Evolutionary conservation across 2,329 filamentous ascomycete species (phyloP).

Genomic region (Colletotrichum karsti): DNA sequence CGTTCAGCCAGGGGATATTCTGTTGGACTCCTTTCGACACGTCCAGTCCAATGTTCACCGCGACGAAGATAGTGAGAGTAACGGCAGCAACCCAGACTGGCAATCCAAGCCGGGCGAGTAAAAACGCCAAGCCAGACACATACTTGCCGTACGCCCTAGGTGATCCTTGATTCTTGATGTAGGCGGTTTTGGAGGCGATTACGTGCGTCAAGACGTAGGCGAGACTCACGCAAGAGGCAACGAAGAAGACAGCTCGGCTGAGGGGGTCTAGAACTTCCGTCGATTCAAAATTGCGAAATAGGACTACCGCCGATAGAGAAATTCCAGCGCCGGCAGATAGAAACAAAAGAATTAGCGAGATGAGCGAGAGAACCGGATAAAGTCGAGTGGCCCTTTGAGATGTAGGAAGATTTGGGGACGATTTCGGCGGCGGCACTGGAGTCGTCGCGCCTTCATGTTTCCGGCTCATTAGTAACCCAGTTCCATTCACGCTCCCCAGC

Average conservation of each 20-base stretch:
- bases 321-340: constrained; percentile 13
- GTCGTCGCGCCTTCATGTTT: constrained; percentile 21
- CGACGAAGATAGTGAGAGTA: constrained; percentile 20
- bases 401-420: not conserved
- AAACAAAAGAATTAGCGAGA: constrained; percentile 4
- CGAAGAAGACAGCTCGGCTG: constrained; percentile 22
- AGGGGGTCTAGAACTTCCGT: constrained; percentile 16
- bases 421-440: constrained; percentile 13
- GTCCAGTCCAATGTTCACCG: constrained; percentile 18
- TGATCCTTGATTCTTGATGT: not conserved
- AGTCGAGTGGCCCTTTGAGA: constrained; percentile 1
- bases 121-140: constrained; percentile 7
- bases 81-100: constrained; percentile 18
- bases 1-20: constrained; percentile 18
- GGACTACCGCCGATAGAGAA: constrained; percentile 5
- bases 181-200: not conserved
- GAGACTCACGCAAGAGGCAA: constrained; percentile 19
- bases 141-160: not conserved
- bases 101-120: constrained; percentile 11
- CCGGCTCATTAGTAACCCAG: constrained; percentile 16
- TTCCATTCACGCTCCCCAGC: constrained; percentile 4
- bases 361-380: constrained; percentile 13
- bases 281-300: constrained; percentile 13
- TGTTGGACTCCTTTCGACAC: constrained; percentile 12
- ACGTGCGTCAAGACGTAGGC: constrained; percentile 12